Evolutionary conservation across 1,284 basidiomycete genomes (phyloP).

Genomic region (Naganishia albida): DNA sequence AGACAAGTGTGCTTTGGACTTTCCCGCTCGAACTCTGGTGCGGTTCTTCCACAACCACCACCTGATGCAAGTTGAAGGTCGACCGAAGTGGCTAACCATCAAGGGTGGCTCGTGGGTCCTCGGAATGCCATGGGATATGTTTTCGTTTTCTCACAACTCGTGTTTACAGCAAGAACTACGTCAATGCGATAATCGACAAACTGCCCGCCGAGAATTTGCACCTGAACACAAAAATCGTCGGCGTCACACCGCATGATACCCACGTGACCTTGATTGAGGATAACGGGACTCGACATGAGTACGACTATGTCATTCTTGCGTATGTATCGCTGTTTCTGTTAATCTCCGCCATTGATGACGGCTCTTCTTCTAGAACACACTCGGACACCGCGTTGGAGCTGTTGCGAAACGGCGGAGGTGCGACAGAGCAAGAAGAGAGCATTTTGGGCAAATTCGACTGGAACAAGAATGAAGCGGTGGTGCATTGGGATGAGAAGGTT

Average conservation of each 20-base stretch:
- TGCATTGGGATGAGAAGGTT: constrained; percentile 68
- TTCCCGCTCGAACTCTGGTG: constrained; percentile 71
- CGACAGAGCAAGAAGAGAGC: constrained; percentile 61
- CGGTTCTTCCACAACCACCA: constrained; percentile 80
- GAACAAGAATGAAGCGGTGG: constrained; percentile 68
- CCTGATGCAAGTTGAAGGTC: constrained; percentile 70
- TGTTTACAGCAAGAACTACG: constrained; percentile 63
- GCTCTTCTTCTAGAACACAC: constrained; percentile 54
- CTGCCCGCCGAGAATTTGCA: constrained; percentile 63
- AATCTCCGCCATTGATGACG: not conserved
- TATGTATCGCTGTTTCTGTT: constrained; percentile 45
- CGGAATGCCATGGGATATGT: not conserved
- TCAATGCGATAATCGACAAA: constrained; percentile 64
- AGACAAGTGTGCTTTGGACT: constrained; percentile 68
- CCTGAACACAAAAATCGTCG: constrained; percentile 61
- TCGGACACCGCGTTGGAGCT: constrained; percentile 68
- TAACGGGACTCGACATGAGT: constrained; percentile 53
- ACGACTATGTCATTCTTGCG: constrained; percentile 76
- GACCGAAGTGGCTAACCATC: constrained; percentile 75
- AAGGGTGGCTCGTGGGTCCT: constrained; percentile 66
- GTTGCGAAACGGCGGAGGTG: constrained; percentile 60
- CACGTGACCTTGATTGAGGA: constrained; percentile 46
- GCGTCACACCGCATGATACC: constrained; percentile 39
- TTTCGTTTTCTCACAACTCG: constrained; percentile 7
- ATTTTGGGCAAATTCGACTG: constrained; percentile 67